phyloP scores from a whole-genome alignment of 352 stramenopile genomes.

The Phytopythium sindhum region DNA sequence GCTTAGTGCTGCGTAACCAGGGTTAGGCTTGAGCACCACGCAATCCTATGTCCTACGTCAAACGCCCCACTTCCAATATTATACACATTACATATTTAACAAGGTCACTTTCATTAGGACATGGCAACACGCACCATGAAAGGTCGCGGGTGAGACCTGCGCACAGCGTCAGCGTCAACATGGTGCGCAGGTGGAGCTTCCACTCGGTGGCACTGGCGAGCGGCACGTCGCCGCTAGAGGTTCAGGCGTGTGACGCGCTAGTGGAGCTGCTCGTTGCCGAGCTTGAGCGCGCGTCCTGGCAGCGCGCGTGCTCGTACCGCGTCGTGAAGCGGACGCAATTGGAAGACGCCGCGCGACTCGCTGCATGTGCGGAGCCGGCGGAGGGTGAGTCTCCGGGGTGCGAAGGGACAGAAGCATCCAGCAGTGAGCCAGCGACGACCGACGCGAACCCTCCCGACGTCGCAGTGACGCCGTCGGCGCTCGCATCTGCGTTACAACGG shows the following conservation, averaged over 20 bases:
- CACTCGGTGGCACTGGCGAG: constrained; percentile 43
- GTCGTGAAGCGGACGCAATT: constrained; percentile 38
- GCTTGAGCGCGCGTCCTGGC: constrained; percentile 21
- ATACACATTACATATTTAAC: neutral
- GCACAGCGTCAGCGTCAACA: neutral
- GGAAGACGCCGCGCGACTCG: constrained; percentile 8
- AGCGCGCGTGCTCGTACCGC: constrained; percentile 34
- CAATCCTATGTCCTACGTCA: neutral
- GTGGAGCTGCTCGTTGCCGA: constrained; percentile 23
- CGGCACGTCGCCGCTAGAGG: constrained; percentile 32
- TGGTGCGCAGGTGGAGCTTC: constrained; percentile 33
- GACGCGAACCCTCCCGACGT: neutral
- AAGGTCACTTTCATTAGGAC: neutral
- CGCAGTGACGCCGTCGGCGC: constrained; percentile 17
- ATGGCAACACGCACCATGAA: neutral
- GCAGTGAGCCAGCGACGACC: neutral
- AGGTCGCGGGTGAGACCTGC: neutral
- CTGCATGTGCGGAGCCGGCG: constrained; percentile 5
- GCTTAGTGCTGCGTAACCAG: neutral
- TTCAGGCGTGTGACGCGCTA: constrained; percentile 21
- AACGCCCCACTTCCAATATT: neutral
- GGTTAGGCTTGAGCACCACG: neutral
- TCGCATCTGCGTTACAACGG: constrained; percentile 53
- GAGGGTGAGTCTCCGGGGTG: neutral
- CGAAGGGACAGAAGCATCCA: neutral